Percentiles rank a stretch among this genome's conserved stretches.
phyloP scores from a whole-genome alignment of 148 eudicot species.

The Heliosperma pusillum region DNA sequence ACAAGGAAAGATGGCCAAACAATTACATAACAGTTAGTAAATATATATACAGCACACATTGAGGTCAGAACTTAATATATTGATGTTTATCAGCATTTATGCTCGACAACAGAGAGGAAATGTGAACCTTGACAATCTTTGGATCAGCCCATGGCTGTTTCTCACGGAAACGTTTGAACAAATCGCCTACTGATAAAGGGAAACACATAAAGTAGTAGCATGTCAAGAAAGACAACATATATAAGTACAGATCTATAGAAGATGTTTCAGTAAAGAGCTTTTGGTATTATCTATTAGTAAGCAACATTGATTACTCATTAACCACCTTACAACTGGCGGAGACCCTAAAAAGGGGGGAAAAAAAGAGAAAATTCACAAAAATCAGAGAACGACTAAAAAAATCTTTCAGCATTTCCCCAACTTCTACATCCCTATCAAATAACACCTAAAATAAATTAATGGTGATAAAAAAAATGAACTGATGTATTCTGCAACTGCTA shows the following conservation, averaged over 20 bases:
- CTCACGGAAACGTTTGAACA: constrained; percentile 79
- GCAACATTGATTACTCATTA: too few species aligned
- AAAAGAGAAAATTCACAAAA: too few species aligned
- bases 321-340: too few species aligned
- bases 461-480: too few species aligned
- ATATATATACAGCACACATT: neutral
- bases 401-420: too few species aligned
- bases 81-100: neutral
- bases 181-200: constrained; percentile 63
- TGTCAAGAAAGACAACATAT: neutral
- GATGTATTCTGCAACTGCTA: neutral
- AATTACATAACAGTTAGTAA: neutral
- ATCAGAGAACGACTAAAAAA: too few species aligned
- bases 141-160: constrained; percentile 98
- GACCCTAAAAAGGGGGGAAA: too few species aligned
- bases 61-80: neutral
- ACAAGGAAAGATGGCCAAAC: constrained; percentile 8
- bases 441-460: too few species aligned
- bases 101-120: neutral
- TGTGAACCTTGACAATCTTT: constrained; percentile 77
- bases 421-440: too few species aligned
- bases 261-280: too few species aligned
- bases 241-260: too few species aligned
- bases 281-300: too few species aligned
- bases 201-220: constrained; percentile 8